A percentile compares a stretch with the other conserved stretches of the same genome.
These are phyloP conservation scores for Neurospora terricola DNA, from an alignment of 495 filamentous ascomycete genomes.

Conservation along the genomic window DNA sequence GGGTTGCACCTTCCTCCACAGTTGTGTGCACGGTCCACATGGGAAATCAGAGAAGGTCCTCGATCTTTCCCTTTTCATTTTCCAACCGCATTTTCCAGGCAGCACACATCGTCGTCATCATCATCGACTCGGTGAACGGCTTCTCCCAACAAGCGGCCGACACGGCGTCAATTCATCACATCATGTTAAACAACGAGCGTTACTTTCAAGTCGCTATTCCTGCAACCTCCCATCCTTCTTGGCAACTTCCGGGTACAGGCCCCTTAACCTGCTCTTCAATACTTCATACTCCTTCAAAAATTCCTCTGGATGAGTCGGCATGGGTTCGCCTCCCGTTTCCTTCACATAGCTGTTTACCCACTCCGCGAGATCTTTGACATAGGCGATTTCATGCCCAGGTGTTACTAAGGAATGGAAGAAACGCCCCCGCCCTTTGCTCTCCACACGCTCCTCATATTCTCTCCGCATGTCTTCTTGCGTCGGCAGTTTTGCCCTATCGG, in stretches of 20 bases:
- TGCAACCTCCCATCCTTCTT: background rate
- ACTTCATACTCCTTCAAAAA: slow-evolving; percentile 24
- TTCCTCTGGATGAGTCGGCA: slow-evolving; percentile 36
- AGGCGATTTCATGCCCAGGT: slow-evolving; percentile 37
- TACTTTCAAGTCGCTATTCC: background rate
- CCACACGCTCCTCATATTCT: slow-evolving; percentile 40
- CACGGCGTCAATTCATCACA: background rate
- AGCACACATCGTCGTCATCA: background rate
- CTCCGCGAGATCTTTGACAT: slow-evolving; percentile 42
- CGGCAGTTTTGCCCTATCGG: slow-evolving; percentile 43
- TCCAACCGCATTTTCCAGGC: background rate
- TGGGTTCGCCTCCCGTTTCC: slow-evolving; percentile 16
- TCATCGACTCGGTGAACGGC: background rate
- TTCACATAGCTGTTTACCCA: slow-evolving; percentile 42
- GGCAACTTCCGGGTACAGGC: slow-evolving; percentile 1
- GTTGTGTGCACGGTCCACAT: background rate
- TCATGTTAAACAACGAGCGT: background rate
- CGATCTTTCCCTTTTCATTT: background rate
- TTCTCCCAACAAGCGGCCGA: background rate
- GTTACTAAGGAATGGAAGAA: slow-evolving; percentile 43
- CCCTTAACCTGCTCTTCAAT: slow-evolving; percentile 7
- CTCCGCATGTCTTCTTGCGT: slow-evolving; percentile 33
- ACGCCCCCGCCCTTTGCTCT: slow-evolving; percentile 38
- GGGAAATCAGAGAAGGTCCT: background rate
- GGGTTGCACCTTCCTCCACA: background rate